Base-by-base conservation (phyloP, 495 filamentous ascomycete genomes). In the Neurospora sp. region DNA sequence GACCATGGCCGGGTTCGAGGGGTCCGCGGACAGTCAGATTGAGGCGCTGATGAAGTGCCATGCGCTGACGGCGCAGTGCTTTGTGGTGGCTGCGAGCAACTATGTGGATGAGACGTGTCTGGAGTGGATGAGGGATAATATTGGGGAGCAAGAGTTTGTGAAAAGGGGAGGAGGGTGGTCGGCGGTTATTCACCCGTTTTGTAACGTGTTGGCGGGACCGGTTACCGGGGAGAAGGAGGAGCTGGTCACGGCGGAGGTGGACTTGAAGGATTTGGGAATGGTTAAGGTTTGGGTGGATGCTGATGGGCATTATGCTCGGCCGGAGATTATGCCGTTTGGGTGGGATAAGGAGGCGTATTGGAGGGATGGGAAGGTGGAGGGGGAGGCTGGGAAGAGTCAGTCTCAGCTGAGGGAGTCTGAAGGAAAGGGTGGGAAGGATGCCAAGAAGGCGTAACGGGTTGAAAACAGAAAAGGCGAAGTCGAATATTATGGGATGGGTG, bases 21-120 rank as follows among this genome's bases (percentile, higher is more conserved):
- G 53, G 0, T 74, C 76, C 7, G 81, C 80, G 2, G 78, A 80
- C 70, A 74, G 74, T 40, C 82, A 84, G 79, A 83, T 84, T 69
- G 82, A 84, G 77, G 81, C 81, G 40, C 72, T 83, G 61, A 84
- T 83, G 82, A 83, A 83, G 74, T 74, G 81, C 39, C 83, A 83
- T 72, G 82, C 83, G 9, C 72, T 83, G 40, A 83, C 82, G 6
- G 83, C 78, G 61, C 82, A 84, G 69, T 78, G 81, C 1, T 84
- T 83, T 71, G 81, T 83, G 27, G 71, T 84, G 20, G 77, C 77
- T 12, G 82, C 82, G 16, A 77, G 74, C 18, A 82, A 80, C 48
- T 84, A 83, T 44, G 82, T 85, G 6, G 83, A 84, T 48, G 76
- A 81, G 37, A 77, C 71, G 3, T 83, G 82, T 69, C 39, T 83